Evolutionary conservation across 2,329 filamentous ascomycete species (phyloP), one percentile per base, ranked within the genome.

Genomic region (Beauveria australis): DNA sequence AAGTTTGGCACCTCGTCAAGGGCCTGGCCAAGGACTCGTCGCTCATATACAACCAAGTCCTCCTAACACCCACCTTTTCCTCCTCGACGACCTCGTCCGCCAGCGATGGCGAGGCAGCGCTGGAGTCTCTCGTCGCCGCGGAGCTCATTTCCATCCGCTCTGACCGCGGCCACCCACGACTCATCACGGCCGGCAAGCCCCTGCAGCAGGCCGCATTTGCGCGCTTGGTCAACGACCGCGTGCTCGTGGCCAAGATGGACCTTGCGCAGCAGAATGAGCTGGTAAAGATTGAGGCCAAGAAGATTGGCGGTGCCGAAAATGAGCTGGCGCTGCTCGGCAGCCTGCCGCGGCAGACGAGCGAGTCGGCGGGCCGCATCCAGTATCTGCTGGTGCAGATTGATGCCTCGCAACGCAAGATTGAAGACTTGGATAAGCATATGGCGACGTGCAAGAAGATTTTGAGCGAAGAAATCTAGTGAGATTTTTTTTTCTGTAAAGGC

Each of bases 1-100:
- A 97, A 76, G 93, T 91, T 0, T 97, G 94, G 94, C 82, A 88
- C 62, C 76, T 99, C 2, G 87, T 97, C 73, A 92, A 89, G 70
- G 79, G 83, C 33, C 84, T 99, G 16, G 88, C 90, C 0, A 73
- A 81, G n/a, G 77, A 84, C 12, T 84, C 87, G 6, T 79, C 74
- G 4, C 78, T 97, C 0, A 83, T 89, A 2, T 97, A 96, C 78
- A 93, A 96, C 73, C 89, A 95, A 68, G 79, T 96, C 2, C 77
- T 97, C 0, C 82, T 96, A 2, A 84, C 87, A 4, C 85, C 89
- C 60, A 81, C 89, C 0, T 96, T 95, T 74, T 84, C 87, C 24
- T 77, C 78, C 0, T 84, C 83, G 1, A 73, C 76, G 6, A 77
- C 74, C 0, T 41, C 77, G 0, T 72, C 74, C 0, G 80, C 79